A percentile compares a stretch with the other conserved stretches of the same genome.
phyloP scores from a whole-genome alignment of 192 early-diverging fungal species.

The Mortierella antarctica region DNA sequence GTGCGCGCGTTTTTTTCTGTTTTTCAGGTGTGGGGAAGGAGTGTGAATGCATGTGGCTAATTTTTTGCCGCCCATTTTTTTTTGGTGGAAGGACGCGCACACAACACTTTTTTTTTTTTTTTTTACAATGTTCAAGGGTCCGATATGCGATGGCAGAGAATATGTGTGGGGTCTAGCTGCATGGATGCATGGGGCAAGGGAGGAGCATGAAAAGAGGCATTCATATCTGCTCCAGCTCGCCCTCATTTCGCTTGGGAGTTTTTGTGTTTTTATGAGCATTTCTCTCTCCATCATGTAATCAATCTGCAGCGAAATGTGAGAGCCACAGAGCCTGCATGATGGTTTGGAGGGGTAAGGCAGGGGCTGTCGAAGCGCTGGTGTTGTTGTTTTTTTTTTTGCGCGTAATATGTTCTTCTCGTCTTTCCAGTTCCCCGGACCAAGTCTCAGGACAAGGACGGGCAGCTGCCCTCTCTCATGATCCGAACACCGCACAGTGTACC shows the following conservation, averaged over 20 bases:
- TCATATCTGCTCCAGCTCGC: too few species aligned
- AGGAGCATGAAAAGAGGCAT: background rate
- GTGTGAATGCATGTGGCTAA: background rate
- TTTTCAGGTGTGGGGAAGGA: background rate
- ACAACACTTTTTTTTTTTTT: background rate
- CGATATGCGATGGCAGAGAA: too few species aligned
- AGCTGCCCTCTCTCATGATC: too few species aligned
- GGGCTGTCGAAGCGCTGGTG: background rate
- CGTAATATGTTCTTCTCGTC: too few species aligned
- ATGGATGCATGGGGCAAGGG: background rate
- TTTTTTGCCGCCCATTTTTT: conserved; percentile 3
- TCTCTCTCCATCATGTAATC: conserved; percentile 6
- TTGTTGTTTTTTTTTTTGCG: background rate
- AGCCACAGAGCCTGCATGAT: too few species aligned
- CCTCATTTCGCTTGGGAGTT: too few species aligned
- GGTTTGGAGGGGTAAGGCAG: background rate
- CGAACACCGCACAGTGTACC: too few species aligned
- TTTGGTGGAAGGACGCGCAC: background rate
- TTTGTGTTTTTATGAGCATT: background rate
- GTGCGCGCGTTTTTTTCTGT: background rate
- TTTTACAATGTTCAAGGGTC: background rate
- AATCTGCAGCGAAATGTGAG: background rate
- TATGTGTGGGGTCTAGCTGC: too few species aligned
- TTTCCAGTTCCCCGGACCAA: background rate
- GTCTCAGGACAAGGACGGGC: background rate